Evolutionary conservation across 2,329 filamentous ascomycete genomes (phyloP).

Genomic region (Aureobasidium vineae): DNA sequence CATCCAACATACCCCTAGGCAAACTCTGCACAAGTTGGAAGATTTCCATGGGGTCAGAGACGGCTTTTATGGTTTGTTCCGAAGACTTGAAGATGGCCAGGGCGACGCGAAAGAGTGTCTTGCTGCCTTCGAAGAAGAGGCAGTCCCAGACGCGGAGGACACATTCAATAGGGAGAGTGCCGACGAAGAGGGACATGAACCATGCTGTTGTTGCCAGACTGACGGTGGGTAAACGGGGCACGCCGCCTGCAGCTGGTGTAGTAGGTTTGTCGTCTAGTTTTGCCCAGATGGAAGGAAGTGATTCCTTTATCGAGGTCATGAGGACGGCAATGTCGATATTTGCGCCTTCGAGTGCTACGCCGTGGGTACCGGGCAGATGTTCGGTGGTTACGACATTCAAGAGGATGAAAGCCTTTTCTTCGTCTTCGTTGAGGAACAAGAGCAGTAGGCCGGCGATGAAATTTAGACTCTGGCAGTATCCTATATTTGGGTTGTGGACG

Average conservation of each 20-base stretch:
- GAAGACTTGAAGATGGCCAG: conserved; percentile 88
- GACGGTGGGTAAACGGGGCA: conserved; percentile 72
- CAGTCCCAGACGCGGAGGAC: conserved; percentile 92
- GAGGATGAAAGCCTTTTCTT: conserved; percentile 90
- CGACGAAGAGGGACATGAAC: conserved; percentile 98
- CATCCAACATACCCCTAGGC: conserved; percentile 76
- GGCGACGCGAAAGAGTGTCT: conserved; percentile 89
- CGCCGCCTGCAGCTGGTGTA: conserved; percentile 40
- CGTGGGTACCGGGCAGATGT: conserved; percentile 88
- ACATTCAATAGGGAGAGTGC: conserved; percentile 86
- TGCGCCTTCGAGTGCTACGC: conserved; percentile 82
- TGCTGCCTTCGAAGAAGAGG: conserved; percentile 93
- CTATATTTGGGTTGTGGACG: conserved; percentile 84
- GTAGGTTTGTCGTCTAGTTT: conserved; percentile 74
- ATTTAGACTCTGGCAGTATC: conserved; percentile 94
- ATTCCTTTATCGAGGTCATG: conserved; percentile 81
- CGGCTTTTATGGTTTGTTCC: conserved; percentile 73
- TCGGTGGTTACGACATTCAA: conserved; percentile 87
- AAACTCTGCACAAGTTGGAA: conserved; percentile 91
- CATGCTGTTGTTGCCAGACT: conserved; percentile 91
- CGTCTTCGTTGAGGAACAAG: conserved; percentile 74
- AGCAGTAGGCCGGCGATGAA: conserved; percentile 89
- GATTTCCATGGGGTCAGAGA: conserved; percentile 88
- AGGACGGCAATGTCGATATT: conserved; percentile 93
- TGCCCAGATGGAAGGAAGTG: conserved; percentile 77